Evolutionary conservation across 495 filamentous ascomycete genomes (phyloP).

Genomic region (Hypoxylon lenormandii): DNA sequence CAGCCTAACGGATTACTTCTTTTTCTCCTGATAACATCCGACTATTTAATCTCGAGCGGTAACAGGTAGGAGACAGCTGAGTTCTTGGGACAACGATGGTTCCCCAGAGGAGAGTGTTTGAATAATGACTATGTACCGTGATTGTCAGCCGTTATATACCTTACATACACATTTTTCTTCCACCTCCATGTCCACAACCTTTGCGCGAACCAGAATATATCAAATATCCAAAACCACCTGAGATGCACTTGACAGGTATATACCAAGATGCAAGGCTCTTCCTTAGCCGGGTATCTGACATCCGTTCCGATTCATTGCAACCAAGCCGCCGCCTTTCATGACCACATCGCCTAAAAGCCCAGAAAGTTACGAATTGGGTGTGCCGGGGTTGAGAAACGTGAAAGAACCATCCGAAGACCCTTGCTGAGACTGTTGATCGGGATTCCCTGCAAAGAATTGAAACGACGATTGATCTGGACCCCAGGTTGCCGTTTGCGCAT

Average conservation of each 20-base stretch:
- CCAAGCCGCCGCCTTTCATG: conserved; percentile 20
- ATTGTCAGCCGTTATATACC: background rate
- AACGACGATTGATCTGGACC: conserved; percentile 59
- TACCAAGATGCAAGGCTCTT: conserved; percentile 24
- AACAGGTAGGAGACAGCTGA: background rate
- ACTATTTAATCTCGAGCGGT: background rate
- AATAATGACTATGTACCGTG: background rate
- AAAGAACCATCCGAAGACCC: conserved; percentile 47
- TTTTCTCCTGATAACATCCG: background rate
- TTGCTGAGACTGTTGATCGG: conserved; percentile 54
- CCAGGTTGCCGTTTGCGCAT: conserved; percentile 62
- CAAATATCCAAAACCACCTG: background rate
- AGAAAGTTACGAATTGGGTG: conserved; percentile 25
- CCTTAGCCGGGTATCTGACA: conserved; percentile 38
- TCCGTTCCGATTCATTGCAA: conserved; percentile 20
- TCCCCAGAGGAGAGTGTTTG: conserved; percentile 2
- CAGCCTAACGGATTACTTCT: too few species aligned
- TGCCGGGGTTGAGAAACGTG: conserved; percentile 42
- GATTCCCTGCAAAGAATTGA: conserved; percentile 60
- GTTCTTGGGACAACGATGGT: background rate
- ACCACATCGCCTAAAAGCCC: background rate
- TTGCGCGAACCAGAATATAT: background rate
- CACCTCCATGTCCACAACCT: background rate
- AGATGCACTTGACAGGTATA: background rate
- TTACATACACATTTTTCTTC: background rate